Conservation (phyloP, 192 early-diverging fungal genomes). For the Umbelopsis ramanniana region DNA sequence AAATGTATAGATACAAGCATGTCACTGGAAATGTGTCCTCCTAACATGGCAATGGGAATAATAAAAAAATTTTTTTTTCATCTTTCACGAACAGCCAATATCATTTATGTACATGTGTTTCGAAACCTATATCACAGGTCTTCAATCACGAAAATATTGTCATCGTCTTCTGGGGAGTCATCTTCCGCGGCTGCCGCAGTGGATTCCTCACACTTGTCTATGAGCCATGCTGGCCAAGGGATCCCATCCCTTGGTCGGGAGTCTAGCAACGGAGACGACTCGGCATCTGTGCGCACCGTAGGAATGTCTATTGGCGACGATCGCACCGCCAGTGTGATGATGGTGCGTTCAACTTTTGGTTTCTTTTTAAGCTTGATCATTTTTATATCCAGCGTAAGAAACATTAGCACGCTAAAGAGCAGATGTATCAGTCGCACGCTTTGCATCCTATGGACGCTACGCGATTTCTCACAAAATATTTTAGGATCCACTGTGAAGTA, state of each 20-base stretch:
- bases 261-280: neutral
- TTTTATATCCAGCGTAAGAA: neutral
- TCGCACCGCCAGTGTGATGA: neutral
- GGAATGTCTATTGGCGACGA: constrained; percentile 15
- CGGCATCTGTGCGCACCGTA: neutral
- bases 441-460: constrained; percentile 17
- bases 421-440: constrained; percentile 9
- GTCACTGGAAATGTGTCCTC: neutral
- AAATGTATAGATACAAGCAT: neutral
- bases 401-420: neutral
- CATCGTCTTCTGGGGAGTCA: neutral
- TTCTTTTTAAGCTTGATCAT: neutral
- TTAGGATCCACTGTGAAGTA: constrained; percentile 14
- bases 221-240: constrained; percentile 14
- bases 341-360: neutral
- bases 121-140: constrained; percentile 5
- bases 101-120: neutral
- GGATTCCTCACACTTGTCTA: neutral
- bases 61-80: neutral
- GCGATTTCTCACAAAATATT: constrained; percentile 15
- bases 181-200: neutral
- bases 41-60: neutral
- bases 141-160: constrained; percentile 2
- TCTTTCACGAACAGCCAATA: neutral
- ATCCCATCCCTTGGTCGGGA: neutral